A percentile compares a stretch with the other conserved stretches of the same genome.
These are phyloP conservation scores for Paraconiothyrium sp. DNA, from an alignment of 2,329 filamentous ascomycete genomes.

Conservation along the genomic window DNA sequence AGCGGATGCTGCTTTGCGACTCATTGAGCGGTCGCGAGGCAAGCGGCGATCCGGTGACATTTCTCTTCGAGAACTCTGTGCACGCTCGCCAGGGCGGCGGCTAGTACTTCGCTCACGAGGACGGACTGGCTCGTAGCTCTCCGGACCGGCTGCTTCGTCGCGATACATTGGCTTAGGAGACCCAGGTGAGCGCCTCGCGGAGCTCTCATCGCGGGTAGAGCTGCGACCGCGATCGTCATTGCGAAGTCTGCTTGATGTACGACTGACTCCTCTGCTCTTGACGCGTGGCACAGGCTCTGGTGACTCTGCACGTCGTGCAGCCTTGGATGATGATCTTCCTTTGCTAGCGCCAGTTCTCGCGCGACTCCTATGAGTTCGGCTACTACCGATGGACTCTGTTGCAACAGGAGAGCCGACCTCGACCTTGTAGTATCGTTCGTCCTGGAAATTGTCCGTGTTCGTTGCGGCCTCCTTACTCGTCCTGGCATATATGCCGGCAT, in stretches of 20 bases:
- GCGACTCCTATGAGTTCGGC: slow-evolving; percentile 47
- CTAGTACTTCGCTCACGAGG: slow-evolving; percentile 63
- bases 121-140: slow-evolving; percentile 69
- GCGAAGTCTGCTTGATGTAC: slow-evolving; percentile 48
- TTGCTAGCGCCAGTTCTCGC: slow-evolving; percentile 44
- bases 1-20: slow-evolving; percentile 41
- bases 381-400: slow-evolving; percentile 48
- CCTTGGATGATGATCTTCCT: slow-evolving; percentile 49
- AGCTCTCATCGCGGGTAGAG: slow-evolving; percentile 56
- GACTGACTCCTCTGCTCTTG: slow-evolving; percentile 44
- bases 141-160: slow-evolving; percentile 63
- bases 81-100: slow-evolving; percentile 57
- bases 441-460: slow-evolving; percentile 58
- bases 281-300: slow-evolving; percentile 40
- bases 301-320: slow-evolving; percentile 45
- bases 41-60: slow-evolving; percentile 55
- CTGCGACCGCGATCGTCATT: slow-evolving; percentile 47
- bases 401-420: slow-evolving; percentile 47
- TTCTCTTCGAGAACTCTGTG: slow-evolving; percentile 54
- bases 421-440: slow-evolving; percentile 59
- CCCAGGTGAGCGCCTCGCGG: slow-evolving; percentile 75
- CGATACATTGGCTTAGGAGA: slow-evolving; percentile 80
- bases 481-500: slow-evolving; percentile 62
- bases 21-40: slow-evolving; percentile 48
- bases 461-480: slow-evolving; percentile 52